Evolutionary conservation across 2,329 filamentous ascomycete species (phyloP), one percentile per base, ranked within the genome.

Genomic region (Sporothrix curviconia): DNA sequence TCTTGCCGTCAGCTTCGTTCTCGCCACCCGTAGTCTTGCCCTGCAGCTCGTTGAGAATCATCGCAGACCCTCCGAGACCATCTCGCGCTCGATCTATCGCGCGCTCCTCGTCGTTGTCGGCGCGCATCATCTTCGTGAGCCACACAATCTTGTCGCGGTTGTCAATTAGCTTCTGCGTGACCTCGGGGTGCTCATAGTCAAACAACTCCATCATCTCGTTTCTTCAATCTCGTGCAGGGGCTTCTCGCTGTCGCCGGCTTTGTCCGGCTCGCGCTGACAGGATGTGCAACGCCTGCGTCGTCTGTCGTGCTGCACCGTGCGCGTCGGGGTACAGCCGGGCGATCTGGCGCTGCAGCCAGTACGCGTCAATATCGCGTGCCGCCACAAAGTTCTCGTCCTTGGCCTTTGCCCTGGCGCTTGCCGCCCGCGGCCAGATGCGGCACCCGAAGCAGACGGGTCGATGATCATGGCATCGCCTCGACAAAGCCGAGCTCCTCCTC

Each of bases 191-290:
- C 66, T 97, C 92, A 67, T 95, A 99, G 66, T 99, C 94, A 65
- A 99, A 97, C 0, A 99, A 81, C 66, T 96, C 94, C 89, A 97
- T 97, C 58, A 99, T 78, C 62, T 99, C 94, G 71, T 99, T 99
- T n/a, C n/a, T 68, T 99, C 94, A 57, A 97, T 92, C 67, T 99
- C 92, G 66, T 92, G 86, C 30, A 97, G 77, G 14, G 89, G 81
- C 70, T 89, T 92, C 66, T 95, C 90, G 59, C 92, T 86, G 15
- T 87, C 91, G 56, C 88, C 86, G 52, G 73, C 71, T 65, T 85
- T 82, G 22, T 85, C 87, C 3, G 85, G 80, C 61, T 87, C 80
- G 44, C 89, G n/a, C 91, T 30, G 89, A 87, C 55, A 99, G 80
- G 49, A 95, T 91, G 36, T 86, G 83, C 55, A 99, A 78, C 0